phyloP scores from a whole-genome alignment of 176 grass and related monocot species.

The Carex cristatella region DNA sequence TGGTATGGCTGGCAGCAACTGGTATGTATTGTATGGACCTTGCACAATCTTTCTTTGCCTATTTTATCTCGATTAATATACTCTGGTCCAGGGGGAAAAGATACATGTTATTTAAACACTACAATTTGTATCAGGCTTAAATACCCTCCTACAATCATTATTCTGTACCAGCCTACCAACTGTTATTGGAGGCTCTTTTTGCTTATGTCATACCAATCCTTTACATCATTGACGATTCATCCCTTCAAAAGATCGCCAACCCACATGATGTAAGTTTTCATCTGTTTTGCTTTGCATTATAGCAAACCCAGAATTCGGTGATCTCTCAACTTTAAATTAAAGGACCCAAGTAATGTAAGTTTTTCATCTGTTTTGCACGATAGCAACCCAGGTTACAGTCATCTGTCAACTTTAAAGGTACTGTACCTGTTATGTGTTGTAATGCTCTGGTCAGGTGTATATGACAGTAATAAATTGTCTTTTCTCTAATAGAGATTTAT shows the following conservation, averaged over 20 bases:
- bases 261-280: slow-evolving; percentile 40
- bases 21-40: not conserved
- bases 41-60: not conserved
- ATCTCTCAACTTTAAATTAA: not conserved
- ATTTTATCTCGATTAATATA: slow-evolving; percentile 15
- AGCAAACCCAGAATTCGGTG: not conserved
- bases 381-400: not conserved
- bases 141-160: slow-evolving; percentile 52
- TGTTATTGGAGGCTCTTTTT: slow-evolving; percentile 49
- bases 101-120: slow-evolving; percentile 46
- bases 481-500: slow-evolving; percentile 39
- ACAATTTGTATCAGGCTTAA: slow-evolving; percentile 49
- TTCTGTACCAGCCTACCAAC: slow-evolving; percentile 48
- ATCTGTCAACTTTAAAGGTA: not conserved
- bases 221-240: slow-evolving; percentile 46
- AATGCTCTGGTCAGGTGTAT: not conserved
- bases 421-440: not conserved
- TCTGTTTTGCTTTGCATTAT: not conserved
- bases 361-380: not conserved
- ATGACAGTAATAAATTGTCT: not conserved
- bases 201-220: slow-evolving; percentile 51
- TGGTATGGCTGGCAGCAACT: not conserved
- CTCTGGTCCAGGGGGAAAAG: slow-evolving; percentile 36
- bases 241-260: slow-evolving; percentile 39
- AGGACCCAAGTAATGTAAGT: slow-evolving; percentile 35